Evolutionary conservation across 176 grass and related monocot genomes (phyloP).

Genomic region (Aegilops speltoides): DNA sequence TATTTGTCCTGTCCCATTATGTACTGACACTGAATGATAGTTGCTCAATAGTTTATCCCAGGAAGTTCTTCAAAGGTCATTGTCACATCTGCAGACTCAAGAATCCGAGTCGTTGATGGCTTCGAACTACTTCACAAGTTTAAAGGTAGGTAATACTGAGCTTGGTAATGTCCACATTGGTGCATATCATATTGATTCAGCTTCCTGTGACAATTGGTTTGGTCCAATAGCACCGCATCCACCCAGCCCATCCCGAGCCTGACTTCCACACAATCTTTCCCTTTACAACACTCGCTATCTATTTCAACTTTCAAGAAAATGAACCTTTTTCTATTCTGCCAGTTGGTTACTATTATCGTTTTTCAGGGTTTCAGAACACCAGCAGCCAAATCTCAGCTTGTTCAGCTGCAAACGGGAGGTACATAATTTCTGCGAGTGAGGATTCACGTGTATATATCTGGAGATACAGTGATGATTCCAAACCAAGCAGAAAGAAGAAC

Average conservation of each 20-base stretch:
- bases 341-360: slow-evolving; percentile 22
- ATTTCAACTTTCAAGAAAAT: neutral
- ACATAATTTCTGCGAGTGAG: slow-evolving; percentile 90
- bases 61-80: slow-evolving; percentile 88
- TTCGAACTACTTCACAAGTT: slow-evolving; percentile 78
- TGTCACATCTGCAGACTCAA: slow-evolving; percentile 96
- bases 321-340: slow-evolving; percentile 5
- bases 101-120: slow-evolving; percentile 70
- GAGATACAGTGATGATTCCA: slow-evolving; percentile 71
- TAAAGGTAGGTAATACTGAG: slow-evolving; percentile 62
- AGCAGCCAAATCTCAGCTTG: slow-evolving; percentile 92
- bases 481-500: slow-evolving; percentile 58
- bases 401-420: slow-evolving; percentile 61
- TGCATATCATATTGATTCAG: neutral
- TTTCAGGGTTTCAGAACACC: slow-evolving; percentile 94
- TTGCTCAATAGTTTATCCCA: slow-evolving; percentile 82
- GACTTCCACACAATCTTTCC: slow-evolving; percentile 8
- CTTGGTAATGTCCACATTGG: neutral
- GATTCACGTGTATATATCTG: slow-evolving; percentile 93
- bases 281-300: slow-evolving; percentile 15
- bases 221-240: slow-evolving; percentile 26
- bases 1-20: slow-evolving; percentile 24
- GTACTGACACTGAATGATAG: slow-evolving; percentile 39
- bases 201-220: slow-evolving; percentile 24
- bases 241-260: neutral